phyloP scores from a whole-genome alignment of 2,329 filamentous ascomycete species.

The Podosphaera fusca region DNA sequence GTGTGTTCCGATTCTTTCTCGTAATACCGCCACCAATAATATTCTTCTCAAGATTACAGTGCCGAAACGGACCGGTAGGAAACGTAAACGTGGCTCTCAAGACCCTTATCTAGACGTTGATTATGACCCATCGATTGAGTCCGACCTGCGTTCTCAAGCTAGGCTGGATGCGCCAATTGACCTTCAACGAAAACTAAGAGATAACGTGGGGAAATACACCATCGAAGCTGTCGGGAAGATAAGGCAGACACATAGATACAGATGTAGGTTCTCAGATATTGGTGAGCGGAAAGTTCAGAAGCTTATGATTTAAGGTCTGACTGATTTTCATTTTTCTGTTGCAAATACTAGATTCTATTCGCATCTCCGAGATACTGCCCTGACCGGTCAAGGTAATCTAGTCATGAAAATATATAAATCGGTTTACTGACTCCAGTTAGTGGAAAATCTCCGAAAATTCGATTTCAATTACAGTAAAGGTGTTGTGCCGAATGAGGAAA shows the following conservation, averaged over 20 bases:
- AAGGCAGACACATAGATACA: constrained; percentile 65
- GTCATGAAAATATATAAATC: neutral
- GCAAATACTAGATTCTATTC: constrained; percentile 44
- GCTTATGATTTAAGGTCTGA: constrained; percentile 28
- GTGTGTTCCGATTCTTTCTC: constrained; percentile 55
- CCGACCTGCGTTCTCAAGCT: constrained; percentile 20
- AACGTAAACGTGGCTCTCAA: constrained; percentile 55
- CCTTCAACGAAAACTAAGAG: constrained; percentile 40
- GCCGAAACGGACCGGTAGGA: constrained; percentile 67
- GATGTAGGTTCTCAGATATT: constrained; percentile 24
- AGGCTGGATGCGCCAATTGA: constrained; percentile 29
- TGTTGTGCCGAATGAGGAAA: constrained; percentile 34
- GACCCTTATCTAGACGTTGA: constrained; percentile 32
- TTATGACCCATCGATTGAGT: neutral
- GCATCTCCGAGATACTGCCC: constrained; percentile 45
- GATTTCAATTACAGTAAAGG: constrained; percentile 40
- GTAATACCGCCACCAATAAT: constrained; percentile 55
- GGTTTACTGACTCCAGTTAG: constrained; percentile 17
- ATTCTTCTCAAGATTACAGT: constrained; percentile 69
- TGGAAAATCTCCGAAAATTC: constrained; percentile 38
- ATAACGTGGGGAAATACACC: constrained; percentile 43
- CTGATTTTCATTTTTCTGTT: constrained; percentile 69
- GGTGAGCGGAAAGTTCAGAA: constrained; percentile 1
- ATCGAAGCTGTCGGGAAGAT: constrained; percentile 51
- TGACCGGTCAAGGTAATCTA: constrained; percentile 43